These are phyloP conservation scores for Citrullus amarus DNA, from an alignment of 306 rosid genomes.

Conservation along the genomic window DNA sequence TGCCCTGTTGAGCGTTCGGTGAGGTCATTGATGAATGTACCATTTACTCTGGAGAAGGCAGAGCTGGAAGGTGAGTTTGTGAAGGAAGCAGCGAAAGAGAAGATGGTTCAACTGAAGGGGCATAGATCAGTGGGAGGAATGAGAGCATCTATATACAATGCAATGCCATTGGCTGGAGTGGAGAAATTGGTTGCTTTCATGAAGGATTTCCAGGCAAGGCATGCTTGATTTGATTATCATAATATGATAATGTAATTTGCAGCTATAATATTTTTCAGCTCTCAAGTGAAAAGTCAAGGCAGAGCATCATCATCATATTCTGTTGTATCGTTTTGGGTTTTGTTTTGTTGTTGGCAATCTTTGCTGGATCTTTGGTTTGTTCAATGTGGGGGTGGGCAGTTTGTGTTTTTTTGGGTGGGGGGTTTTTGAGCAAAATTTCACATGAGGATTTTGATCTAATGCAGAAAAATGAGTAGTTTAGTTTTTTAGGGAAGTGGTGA, in stretches of 20 bases:
- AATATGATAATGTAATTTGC: neutral
- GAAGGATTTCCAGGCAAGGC: constrained; percentile 81
- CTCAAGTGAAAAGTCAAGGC: neutral
- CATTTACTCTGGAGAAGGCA: constrained; percentile 75
- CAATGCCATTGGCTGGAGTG: constrained; percentile 96
- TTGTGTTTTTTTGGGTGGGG: neutral
- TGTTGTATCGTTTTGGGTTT: neutral
- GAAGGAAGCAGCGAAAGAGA: constrained; percentile 85
- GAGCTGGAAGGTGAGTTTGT: constrained; percentile 80
- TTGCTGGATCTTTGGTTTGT: neutral
- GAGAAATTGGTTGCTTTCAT: constrained; percentile 89
- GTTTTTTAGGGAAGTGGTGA: neutral
- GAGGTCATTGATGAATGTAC: constrained; percentile 94
- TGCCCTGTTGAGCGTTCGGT: constrained; percentile 85
- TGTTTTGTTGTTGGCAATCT: neutral
- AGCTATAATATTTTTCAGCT: neutral
- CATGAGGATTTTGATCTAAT: neutral
- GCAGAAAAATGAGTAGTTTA: neutral
- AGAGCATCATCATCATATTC: neutral
- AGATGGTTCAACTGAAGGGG: constrained; percentile 94
- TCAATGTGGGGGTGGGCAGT: neutral
- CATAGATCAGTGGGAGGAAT: constrained; percentile 95
- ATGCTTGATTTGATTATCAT: constrained; percentile 2
- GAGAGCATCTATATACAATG: constrained; percentile 94
- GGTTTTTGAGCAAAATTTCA: neutral